Evolutionary conservation across 768 basidiomycete genomes (phyloP), one percentile per base, ranked within the genome.

Genomic region (Trametes elegans): DNA sequence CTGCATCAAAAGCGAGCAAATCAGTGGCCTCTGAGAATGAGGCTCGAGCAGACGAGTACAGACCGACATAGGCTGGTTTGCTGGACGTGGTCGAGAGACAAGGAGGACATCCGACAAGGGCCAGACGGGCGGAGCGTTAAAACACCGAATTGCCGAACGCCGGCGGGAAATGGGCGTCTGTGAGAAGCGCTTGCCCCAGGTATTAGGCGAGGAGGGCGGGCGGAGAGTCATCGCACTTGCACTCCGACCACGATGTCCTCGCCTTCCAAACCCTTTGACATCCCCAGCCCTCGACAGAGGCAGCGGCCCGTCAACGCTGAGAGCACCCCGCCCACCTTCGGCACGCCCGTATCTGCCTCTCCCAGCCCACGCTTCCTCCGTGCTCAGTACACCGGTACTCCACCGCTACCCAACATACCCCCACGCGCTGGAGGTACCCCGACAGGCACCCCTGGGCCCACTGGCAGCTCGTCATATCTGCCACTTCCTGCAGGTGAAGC

Each of bases 291-390:
- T 14, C 59, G 59, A n/a, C 49, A 24, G 23, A n/a, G 13, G 16
- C 34, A 19, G 19, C 34, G 26, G 14, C n/a, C n/a, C n/a, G 43
- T 34, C 2, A 41, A 50, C 24, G 41, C 42, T 23, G 52, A 43
- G 42, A 45, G 59, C 27, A 61, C 59, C 5, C 59, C 62, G 19
- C 47, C 59, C 7, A 35, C 18, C 21, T 27, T 47, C 40, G 43
- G 59, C 40, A 49, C 61, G 55, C 74, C 77, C 1, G 61, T 74
- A 27, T 70, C 68, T 13, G 84, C 84, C 39, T 87, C 88, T 18
- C 85, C 88, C 7, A 82, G 85, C 62, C 69, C 87, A 54, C 79
- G 81, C 29, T 73, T 76, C 13, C 71, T 89, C n/a, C 81, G 87
- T 2, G 83, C 84, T 18, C 82, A 82, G 53, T 88, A 85, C 62